A percentile compares a stretch with the other conserved stretches of the same genome.
Conservation (phyloP, 306 rosid species). For the Fagus crenata region DNA sequence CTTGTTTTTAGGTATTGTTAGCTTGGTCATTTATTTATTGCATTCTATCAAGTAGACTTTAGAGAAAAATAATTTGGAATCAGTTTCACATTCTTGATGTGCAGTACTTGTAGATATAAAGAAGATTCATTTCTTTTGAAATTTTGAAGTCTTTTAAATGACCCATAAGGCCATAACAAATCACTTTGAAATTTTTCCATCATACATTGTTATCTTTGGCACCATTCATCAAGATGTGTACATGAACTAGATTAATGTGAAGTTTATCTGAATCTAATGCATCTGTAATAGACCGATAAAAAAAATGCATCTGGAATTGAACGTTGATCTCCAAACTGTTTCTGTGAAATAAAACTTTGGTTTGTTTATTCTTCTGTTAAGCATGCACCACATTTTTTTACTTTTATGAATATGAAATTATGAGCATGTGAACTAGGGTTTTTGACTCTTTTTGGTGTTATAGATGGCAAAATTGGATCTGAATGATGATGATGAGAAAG, state of each 20-base stretch:
- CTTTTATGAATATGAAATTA: background rate
- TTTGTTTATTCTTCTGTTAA: background rate
- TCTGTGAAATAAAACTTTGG: background rate
- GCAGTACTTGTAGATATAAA: background rate
- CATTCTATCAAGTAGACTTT: background rate
- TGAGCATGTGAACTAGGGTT: background rate
- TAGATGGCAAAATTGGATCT: conserved; percentile 98
- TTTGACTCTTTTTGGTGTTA: conserved; percentile 23
- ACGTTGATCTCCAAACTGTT: background rate
- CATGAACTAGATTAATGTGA: background rate
- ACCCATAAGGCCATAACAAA: background rate
- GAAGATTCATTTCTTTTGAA: background rate
- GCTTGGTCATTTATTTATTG: background rate
- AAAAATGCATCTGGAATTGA: background rate
- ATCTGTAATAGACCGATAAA: background rate
- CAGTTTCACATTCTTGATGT: background rate
- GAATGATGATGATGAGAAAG: conserved; percentile 82
- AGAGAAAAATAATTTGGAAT: background rate
- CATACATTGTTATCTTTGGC: background rate
- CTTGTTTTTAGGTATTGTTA: background rate
- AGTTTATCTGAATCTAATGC: conserved; percentile 6
- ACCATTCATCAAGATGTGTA: background rate
- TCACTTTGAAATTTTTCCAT: background rate
- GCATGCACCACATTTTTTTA: background rate
- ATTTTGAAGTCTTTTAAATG: background rate